Evolutionary conservation across 176 grass and related monocot genomes (phyloP), one percentile per base, ranked within the genome.

Genomic region (Miscanthus lutarioriparius): DNA sequence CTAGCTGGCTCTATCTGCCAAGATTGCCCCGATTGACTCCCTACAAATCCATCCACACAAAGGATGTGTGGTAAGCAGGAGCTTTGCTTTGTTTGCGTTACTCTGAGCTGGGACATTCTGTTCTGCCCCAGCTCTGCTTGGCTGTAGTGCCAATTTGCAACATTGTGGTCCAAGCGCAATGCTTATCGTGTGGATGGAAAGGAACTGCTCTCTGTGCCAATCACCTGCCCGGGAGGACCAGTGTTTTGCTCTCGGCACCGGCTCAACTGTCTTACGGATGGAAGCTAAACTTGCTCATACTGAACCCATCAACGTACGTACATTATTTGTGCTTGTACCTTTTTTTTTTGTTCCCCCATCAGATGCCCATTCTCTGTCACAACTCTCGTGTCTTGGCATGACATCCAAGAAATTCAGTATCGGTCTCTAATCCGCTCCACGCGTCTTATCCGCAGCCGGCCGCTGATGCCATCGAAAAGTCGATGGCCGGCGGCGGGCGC

Each of bases 41-140:
- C 22, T 26, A 3, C 1, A 72, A 68, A 67, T 64, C 22, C 63
- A 12, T 70, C 87, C 82, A 85, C 87, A 25, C 11, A 61, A 49
- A 85, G 20, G 53, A 69, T 19, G 28, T 3, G 69, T 75, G 87
- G 68, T 19, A 16, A 53, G 51, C 53, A 51, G 13, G 51, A 30
- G 41, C 53, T 8, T 56, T 1, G 20, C 20, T 4, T 35, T 61
- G 56, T 1, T 61, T 62, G n/a, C 9, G 67, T 70, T 36, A 1
- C 39, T 74, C 33, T 22, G 47, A 12, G 59, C 37, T 28, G 26
- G 20, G 32, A 54, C 19, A 20, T 20, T 48, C 78, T 22, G 40
- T 30, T 49, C 65, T 17, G 61, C 61, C 28, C 14, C 43, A 26
- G 8, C 26, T 19, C 8, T 8, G 28, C 36, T 62, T 44, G 43